These are phyloP conservation scores for Penicillium brevicompactum DNA, from an alignment of 2,329 filamentous ascomycete genomes.

Conservation along the genomic window DNA sequence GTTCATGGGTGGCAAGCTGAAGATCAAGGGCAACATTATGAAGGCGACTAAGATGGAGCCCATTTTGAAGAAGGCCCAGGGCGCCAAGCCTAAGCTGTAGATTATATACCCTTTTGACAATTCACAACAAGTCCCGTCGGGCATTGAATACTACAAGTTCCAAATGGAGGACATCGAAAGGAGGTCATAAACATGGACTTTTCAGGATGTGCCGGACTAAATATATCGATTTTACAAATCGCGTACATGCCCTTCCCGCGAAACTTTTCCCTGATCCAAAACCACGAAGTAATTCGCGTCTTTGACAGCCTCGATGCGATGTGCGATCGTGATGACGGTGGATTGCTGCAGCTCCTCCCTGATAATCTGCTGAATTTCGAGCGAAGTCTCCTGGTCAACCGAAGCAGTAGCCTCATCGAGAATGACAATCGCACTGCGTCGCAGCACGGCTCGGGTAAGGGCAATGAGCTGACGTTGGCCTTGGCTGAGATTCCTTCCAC, in stretches of 20 bases:
- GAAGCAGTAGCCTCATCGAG: slow-evolving; percentile 69
- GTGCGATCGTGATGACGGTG: slow-evolving; percentile 67
- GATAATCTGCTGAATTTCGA: slow-evolving; percentile 42
- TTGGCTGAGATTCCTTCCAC: slow-evolving; percentile 64
- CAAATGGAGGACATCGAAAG: no score
- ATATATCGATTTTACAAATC: slow-evolving; percentile 18
- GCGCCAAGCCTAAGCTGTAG: slow-evolving; percentile 71
- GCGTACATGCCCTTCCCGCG: slow-evolving; percentile 30
- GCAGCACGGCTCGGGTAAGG: slow-evolving; percentile 62
- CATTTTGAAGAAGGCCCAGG: slow-evolving; percentile 84
- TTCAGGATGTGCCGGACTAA: not conserved
- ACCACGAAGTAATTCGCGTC: slow-evolving; percentile 60
- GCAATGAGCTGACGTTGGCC: slow-evolving; percentile 68
- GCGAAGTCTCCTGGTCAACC: slow-evolving; percentile 64
- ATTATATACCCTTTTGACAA: slow-evolving; percentile 49
- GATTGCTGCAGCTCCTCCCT: slow-evolving; percentile 39
- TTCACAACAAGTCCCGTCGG: slow-evolving; percentile 6
- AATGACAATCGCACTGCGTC: slow-evolving; percentile 63
- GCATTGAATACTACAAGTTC: not conserved
- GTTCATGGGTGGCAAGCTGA: slow-evolving; percentile 98
- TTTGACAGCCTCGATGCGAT: slow-evolving; percentile 64
- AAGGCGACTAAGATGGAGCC: slow-evolving; percentile 96
- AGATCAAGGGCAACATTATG: slow-evolving; percentile 98
- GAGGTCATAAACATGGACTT: not conserved
- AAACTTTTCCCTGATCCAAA: slow-evolving; percentile 54